These are phyloP conservation scores for Microbotryum lychnidis-dioicae DNA, from an alignment of 1,284 basidiomycete genomes.

Conservation along the genomic window DNA sequence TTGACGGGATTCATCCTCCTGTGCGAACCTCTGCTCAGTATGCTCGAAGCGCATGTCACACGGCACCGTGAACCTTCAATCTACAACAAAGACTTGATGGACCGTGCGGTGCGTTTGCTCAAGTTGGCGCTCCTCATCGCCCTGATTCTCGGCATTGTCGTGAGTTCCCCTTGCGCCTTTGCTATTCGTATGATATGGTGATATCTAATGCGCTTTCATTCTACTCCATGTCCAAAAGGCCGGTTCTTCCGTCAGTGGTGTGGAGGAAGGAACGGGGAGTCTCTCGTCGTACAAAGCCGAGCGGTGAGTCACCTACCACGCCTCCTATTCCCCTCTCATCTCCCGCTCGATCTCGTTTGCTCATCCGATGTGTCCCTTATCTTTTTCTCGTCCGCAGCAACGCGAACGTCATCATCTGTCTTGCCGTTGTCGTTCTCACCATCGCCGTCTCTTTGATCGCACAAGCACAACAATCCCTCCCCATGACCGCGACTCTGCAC, in stretches of 20 bases:
- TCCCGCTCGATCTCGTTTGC: background rate
- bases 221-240: background rate
- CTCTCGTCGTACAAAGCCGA: too few relatives aligned
- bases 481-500: background rate
- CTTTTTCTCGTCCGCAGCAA: background rate
- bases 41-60: conserved; percentile 15
- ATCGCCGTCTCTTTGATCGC: conserved; percentile 3
- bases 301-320: too few relatives aligned
- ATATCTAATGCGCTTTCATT: background rate
- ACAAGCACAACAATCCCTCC: background rate
- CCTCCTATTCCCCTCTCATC: too few relatives aligned
- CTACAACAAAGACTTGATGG: background rate
- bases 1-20: conserved; percentile 17
- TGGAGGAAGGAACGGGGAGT: background rate
- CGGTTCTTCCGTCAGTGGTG: too few relatives aligned
- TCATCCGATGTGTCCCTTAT: background rate
- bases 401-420: background rate
- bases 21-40: conserved; percentile 10
- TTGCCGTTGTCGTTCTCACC: background rate
- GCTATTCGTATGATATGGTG: background rate
- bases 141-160: conserved; percentile 8
- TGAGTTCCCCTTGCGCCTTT: background rate
- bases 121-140: background rate
- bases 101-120: background rate
- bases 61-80: conserved; percentile 9